phyloP scores from a whole-genome alignment of 2,329 filamentous ascomycete species.

The Colletotrichum euphorbiae region DNA sequence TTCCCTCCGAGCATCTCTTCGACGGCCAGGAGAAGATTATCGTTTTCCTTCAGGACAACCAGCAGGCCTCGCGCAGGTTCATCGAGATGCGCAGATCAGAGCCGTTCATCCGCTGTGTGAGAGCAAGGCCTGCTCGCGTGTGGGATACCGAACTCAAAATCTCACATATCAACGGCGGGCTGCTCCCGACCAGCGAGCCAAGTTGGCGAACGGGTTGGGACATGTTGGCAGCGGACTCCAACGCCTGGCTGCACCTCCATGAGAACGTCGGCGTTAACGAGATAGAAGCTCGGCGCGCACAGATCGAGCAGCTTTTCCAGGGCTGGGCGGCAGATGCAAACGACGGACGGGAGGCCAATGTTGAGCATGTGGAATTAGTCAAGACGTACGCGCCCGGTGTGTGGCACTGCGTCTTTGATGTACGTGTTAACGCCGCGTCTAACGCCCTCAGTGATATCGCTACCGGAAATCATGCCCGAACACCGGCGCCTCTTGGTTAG shows the following conservation, averaged over 20 bases:
- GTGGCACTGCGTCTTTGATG: constrained; percentile 78
- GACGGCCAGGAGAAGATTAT: constrained; percentile 66
- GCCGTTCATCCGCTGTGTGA: background rate
- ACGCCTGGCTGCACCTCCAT: constrained; percentile 72
- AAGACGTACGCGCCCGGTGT: constrained; percentile 78
- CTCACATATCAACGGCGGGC: constrained; percentile 72
- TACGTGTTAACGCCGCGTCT: constrained; percentile 56
- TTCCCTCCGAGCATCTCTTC: constrained; percentile 52
- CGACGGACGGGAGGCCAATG: constrained; percentile 47
- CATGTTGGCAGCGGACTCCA: constrained; percentile 51
- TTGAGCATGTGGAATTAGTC: constrained; percentile 72
- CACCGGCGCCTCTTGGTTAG: no score
- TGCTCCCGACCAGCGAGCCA: constrained; percentile 68
- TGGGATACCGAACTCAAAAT: constrained; percentile 51
- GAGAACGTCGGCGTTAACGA: constrained; percentile 72
- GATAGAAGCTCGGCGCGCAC: constrained; percentile 57
- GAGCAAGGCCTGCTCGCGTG: constrained; percentile 17
- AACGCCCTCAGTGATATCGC: constrained; percentile 35
- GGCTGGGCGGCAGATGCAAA: constrained; percentile 46
- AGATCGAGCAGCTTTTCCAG: constrained; percentile 62
- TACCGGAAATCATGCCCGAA: background rate
- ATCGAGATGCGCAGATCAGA: constrained; percentile 47
- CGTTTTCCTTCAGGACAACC: constrained; percentile 78
- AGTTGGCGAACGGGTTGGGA: constrained; percentile 66
- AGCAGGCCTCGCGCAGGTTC: constrained; percentile 59